Evolutionary conservation across 108 stramenopile species (phyloP).

Genomic region (Cyclostephanos invisitatus): DNA sequence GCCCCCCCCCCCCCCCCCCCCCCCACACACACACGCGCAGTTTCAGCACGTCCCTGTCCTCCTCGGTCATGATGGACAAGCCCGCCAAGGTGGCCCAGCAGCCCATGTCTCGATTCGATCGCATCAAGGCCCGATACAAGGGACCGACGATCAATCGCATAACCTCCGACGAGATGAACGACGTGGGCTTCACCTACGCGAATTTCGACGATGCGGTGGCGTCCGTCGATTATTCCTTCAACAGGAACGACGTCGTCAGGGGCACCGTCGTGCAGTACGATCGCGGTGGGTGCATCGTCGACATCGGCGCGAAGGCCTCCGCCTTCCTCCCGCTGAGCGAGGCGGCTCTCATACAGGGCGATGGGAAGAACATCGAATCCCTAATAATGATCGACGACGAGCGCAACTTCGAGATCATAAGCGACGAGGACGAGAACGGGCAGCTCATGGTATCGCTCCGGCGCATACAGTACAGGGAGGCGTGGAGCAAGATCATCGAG

Average conservation of each 20-base stretch:
- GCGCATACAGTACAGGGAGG: slow-evolving; percentile 88
- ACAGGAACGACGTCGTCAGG: slow-evolving; percentile 83
- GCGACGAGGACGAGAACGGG: slow-evolving; percentile 93
- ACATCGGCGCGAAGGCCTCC: slow-evolving; percentile 94
- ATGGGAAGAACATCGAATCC: slow-evolving; percentile 61
- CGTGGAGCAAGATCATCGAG: slow-evolving; percentile 85
- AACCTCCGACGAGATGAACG: slow-evolving; percentile 32
- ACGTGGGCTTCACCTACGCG: slow-evolving; percentile 74
- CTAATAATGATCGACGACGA: slow-evolving; percentile 79
- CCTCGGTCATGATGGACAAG: slow-evolving; percentile 3
- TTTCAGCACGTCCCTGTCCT: slow-evolving; percentile 16
- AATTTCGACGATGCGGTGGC: slow-evolving; percentile 77
- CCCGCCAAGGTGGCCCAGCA: background rate
- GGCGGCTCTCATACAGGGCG: slow-evolving; percentile 63
- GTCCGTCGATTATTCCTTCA: slow-evolving; percentile 78
- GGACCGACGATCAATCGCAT: slow-evolving; percentile 43
- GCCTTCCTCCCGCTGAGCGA: slow-evolving; percentile 91
- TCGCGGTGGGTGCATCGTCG: slow-evolving; percentile 73
- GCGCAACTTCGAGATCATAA: slow-evolving; percentile 91
- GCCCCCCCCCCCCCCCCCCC: too few species aligned
- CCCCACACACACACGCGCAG: too few species aligned
- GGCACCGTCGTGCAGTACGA: slow-evolving; percentile 80
- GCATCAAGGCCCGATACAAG: slow-evolving; percentile 79
- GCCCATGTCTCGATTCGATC: slow-evolving; percentile 77
- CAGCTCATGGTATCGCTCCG: slow-evolving; percentile 87